These are phyloP conservation scores for Tirmania nivea DNA, from an alignment of 495 filamentous ascomycete species.

Conservation along the genomic window DNA sequence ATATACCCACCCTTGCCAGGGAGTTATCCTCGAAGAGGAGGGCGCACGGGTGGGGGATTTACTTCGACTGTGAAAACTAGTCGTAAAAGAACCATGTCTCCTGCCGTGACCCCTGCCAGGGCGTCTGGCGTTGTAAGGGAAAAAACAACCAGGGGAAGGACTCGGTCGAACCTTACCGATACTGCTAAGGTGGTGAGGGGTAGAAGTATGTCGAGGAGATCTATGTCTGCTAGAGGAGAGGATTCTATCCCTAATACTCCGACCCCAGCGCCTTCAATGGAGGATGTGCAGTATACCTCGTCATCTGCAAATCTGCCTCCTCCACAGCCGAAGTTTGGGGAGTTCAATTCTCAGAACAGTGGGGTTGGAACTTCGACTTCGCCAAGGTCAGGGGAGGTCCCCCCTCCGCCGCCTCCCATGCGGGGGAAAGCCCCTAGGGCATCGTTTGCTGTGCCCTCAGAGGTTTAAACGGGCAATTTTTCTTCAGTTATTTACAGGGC, in stretches of 20 bases:
- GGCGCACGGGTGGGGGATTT: neutral
- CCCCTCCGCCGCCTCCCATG: neutral
- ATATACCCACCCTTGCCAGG: conserved; percentile 62
- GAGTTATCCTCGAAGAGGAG: conserved; percentile 7
- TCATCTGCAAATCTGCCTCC: neutral
- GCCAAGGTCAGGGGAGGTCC: neutral
- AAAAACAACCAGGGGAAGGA: neutral
- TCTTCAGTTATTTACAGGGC: too few species aligned
- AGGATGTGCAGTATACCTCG: too few species aligned
- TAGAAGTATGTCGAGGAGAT: neutral
- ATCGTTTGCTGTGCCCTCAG: neutral
- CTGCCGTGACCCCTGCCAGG: neutral
- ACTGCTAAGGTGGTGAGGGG: neutral
- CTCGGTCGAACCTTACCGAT: neutral
- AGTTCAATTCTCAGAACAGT: neutral
- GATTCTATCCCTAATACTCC: neutral
- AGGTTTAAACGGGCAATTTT: neutral
- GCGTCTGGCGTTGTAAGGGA: neutral
- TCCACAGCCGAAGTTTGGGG: neutral
- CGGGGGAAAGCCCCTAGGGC: neutral
- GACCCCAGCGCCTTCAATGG: neutral
- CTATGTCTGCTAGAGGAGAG: neutral
- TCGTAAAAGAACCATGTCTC: neutral
- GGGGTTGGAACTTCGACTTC: too few species aligned
- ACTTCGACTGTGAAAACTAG: neutral